Conservation (phyloP, 129 eudicot genomes). For the Silybum marianum region DNA sequence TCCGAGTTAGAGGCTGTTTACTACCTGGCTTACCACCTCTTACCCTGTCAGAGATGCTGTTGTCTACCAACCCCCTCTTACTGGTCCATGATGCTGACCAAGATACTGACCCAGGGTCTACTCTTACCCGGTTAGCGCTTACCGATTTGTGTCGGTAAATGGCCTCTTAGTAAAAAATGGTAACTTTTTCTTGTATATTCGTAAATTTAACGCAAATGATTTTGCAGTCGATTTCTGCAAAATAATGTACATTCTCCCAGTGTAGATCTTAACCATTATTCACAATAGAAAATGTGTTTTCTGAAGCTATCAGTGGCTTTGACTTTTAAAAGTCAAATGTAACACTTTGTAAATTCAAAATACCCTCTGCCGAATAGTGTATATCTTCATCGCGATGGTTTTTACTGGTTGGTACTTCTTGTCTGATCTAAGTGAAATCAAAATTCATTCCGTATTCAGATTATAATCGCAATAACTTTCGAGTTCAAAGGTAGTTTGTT, state of each 20-base stretch:
- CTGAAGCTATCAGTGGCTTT: conserved; percentile 14
- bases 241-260: conserved; percentile 18
- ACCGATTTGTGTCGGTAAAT: neutral
- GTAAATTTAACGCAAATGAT: conserved; percentile 15
- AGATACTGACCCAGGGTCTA: neutral
- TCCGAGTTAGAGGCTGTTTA: conserved; percentile 1
- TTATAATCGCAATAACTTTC: neutral
- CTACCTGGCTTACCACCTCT: neutral
- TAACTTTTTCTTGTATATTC: conserved; percentile 21
- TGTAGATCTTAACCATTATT: conserved; percentile 20
- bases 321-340: conserved; percentile 13
- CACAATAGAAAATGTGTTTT: conserved; percentile 11
- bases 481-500: neutral
- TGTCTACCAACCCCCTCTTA: neutral
- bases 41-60: conserved; percentile 1
- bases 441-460: neutral
- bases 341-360: neutral
- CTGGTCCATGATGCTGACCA: neutral
- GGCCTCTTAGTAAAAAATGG: conserved; percentile 8
- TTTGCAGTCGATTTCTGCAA: conserved; percentile 34
- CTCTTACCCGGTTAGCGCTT: neutral
- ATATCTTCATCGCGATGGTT: neutral
- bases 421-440: neutral
- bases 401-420: neutral
- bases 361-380: neutral